Conservation (phyloP, 768 basidiomycete genomes). For the Mycena sanguinolenta region DNA sequence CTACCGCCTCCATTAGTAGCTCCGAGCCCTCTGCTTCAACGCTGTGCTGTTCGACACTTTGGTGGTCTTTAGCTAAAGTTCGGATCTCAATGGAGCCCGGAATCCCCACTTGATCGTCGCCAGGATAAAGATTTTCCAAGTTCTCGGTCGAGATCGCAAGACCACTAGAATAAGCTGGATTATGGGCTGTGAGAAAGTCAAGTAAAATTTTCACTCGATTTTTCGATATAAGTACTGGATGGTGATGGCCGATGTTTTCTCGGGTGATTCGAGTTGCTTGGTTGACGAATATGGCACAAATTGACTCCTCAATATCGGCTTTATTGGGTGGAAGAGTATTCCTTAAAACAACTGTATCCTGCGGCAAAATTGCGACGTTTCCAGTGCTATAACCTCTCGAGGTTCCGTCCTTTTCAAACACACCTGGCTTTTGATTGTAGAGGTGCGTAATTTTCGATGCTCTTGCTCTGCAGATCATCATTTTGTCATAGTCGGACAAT, state of each 20-base stretch:
- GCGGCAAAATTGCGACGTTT: constrained; percentile 5
- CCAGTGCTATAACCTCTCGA: not conserved
- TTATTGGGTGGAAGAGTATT: not conserved
- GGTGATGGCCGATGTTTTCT: not conserved
- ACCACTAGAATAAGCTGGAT: no score
- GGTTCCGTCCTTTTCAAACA: not conserved
- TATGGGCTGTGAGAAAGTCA: not conserved
- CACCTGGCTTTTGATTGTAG: not conserved
- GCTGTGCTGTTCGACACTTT: no score
- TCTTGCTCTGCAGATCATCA: no score
- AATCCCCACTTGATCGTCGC: no score
- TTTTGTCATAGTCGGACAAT: not conserved
- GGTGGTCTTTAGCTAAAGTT: no score
- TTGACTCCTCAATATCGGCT: not conserved
- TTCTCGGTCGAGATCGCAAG: no score
- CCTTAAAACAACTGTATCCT: not conserved
- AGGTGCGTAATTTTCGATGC: not conserved
- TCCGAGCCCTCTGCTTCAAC: no score
- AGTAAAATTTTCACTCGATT: not conserved
- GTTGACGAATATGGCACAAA: constrained; percentile 12
- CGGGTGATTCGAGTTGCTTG: not conserved
- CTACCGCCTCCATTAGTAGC: no score
- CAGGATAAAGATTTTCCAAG: no score
- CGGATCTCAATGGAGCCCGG: no score
- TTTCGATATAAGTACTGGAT: not conserved